phyloP scores from a whole-genome alignment of 352 stramenopile species.

The Phytopythium kandeliae region DNA sequence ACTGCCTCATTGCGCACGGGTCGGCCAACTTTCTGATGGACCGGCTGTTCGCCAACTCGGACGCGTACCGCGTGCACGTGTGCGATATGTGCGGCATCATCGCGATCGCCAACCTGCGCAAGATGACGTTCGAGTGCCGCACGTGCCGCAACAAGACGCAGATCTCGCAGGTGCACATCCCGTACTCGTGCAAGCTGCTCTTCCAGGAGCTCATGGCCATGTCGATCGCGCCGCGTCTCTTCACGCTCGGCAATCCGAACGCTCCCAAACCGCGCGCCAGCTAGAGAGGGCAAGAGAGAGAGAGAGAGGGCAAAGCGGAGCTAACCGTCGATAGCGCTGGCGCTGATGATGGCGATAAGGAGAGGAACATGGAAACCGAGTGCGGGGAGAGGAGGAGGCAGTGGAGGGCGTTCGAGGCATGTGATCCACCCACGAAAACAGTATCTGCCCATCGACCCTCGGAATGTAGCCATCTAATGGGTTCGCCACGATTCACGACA shows the following conservation, averaged over 20 bases:
- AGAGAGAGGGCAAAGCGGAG: neutral
- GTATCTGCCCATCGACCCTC: neutral
- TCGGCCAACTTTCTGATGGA: slow-evolving; percentile 99
- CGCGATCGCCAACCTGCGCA: slow-evolving; percentile 98
- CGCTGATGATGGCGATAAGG: too few relatives aligned
- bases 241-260: slow-evolving; percentile 89
- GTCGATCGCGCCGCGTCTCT: slow-evolving; percentile 98
- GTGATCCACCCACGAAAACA: neutral
- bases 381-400: too few relatives aligned
- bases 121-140: slow-evolving; percentile 98
- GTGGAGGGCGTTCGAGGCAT: neutral
- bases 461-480: slow-evolving; percentile 1
- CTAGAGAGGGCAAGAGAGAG: neutral
- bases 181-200: slow-evolving; percentile 99
- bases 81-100: slow-evolving; percentile 99
- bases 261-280: slow-evolving; percentile 32
- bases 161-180: slow-evolving; percentile 96
- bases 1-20: slow-evolving; percentile 99
- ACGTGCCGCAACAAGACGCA: slow-evolving; percentile 94
- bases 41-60: slow-evolving; percentile 98
- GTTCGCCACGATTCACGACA: too few relatives aligned
- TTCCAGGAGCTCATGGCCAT: slow-evolving; percentile 99
- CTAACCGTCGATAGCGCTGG: too few relatives aligned
- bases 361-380: too few relatives aligned
- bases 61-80: slow-evolving; percentile 98